Base-by-base conservation (phyloP, 2,329 filamentous ascomycete genomes). In the Ceratocystis cubensis region DNA sequence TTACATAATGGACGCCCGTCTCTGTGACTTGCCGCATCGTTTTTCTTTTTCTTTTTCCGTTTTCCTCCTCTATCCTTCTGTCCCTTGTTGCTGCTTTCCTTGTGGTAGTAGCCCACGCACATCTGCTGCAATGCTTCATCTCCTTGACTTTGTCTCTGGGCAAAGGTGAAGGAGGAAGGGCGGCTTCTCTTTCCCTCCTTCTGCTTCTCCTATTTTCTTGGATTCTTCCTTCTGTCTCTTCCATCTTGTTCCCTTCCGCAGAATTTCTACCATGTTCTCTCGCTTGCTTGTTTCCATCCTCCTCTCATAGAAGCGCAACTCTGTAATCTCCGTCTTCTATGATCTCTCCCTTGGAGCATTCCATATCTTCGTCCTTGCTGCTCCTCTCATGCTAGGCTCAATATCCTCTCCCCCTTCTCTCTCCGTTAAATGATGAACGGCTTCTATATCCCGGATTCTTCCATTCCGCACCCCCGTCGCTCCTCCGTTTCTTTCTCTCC, bases 321-420 rank as follows among this genome's bases (percentile, higher is more conserved):
- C 30, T 33, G 53, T 59, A 59, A 57, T 59, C n/a, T 59, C 28
- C 28, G 28, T 33, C 53, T 59, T 59, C 53, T 25, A 59, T 33
- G 10, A 37, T 4, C 15, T 6, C 53, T 59, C 53, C 53, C 53
- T 59, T 30, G 53, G 10, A 37, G 28, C 53, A 59, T 59, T 59
- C 53, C 33, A 33, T 1, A 37, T 33, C 15, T 17, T 33, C 53
- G 53, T 33, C 53, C 53, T 59, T 59, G 28, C 33, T 37, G 53
- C 53, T 59, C 53, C 48, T 28, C 3, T 28, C 48, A 28, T 53
- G 1, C 20, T 25, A 53, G 48, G 10, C 3, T 41, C 37, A 41
- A 4, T 41, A 13, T 41, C 37, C 37, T 41, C 37, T 61, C 56
- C 41, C 28, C 33, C 61, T 28, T 25, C 37, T 25, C 28, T 25